A percentile compares a stretch with the other conserved stretches of the same genome.
Conservation (phyloP, 2,329 filamentous ascomycete genomes). For the Elsinoe perseae region DNA sequence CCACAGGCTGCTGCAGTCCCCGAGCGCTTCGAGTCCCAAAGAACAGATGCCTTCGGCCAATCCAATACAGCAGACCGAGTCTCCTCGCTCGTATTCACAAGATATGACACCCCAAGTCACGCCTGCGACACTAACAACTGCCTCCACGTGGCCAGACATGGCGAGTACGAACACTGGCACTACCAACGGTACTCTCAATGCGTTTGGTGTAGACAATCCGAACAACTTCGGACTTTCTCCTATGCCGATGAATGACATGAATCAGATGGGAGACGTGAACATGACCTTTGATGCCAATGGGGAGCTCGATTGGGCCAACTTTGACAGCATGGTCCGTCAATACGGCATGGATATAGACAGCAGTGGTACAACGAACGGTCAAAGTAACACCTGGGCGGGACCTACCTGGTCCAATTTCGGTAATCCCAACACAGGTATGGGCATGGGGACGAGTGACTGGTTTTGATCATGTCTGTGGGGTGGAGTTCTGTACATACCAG, state of each 20-base stretch:
- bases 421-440: conserved; percentile 17
- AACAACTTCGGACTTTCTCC: conserved; percentile 13
- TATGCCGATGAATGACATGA: background rate
- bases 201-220: conserved; percentile 12
- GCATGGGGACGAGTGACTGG: conserved; percentile 24
- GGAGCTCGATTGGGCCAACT: conserved; percentile 41
- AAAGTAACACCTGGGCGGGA: conserved; percentile 16
- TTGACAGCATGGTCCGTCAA: conserved; percentile 42
- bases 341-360: conserved; percentile 38
- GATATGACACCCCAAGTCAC: background rate
- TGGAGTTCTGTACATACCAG: conserved; percentile 1
- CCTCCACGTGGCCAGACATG: background rate
- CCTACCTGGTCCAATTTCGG: conserved; percentile 20
- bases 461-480: conserved; percentile 19
- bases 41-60: background rate
- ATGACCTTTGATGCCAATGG: conserved; percentile 31
- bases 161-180: background rate
- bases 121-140: background rate
- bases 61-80: background rate
- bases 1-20: conserved; percentile 1
- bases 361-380: background rate
- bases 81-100: background rate
- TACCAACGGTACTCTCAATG: background rate
- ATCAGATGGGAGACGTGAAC: conserved; percentile 10
- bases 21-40: background rate